Conservation (phyloP, 2,329 filamentous ascomycete species). For the Sclerotinia sclerotiorum region DNA sequence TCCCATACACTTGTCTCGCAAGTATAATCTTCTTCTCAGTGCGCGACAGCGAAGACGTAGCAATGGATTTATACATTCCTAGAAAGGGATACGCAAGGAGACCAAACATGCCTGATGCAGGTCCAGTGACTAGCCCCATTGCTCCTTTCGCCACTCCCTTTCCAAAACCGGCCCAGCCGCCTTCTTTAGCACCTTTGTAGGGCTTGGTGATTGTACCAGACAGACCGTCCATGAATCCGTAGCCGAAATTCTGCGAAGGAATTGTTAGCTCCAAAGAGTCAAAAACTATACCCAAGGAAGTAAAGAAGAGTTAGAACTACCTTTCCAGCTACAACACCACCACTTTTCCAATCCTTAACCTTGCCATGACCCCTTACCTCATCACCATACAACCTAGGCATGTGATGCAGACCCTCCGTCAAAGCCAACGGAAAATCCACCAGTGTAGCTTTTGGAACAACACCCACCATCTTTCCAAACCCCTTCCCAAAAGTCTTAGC, state of each 20-base stretch:
- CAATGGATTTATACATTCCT: constrained; percentile 25
- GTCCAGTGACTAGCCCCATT: constrained; percentile 19
- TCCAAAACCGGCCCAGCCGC: constrained; percentile 20
- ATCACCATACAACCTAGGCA: constrained; percentile 24
- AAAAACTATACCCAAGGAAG: not conserved
- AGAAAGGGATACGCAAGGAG: constrained; percentile 23
- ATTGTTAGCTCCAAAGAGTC: not conserved
- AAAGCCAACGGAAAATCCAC: constrained; percentile 23
- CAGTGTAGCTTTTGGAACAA: constrained; percentile 20
- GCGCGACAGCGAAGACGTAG: constrained; percentile 11
- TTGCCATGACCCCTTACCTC: constrained; percentile 21
- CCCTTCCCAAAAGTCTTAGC: constrained; percentile 21
- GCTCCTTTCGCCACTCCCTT: constrained; percentile 22
- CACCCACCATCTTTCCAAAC: constrained; percentile 14
- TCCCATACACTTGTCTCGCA: not conserved
- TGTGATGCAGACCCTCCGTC: constrained; percentile 23
- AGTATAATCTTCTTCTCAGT: constrained; percentile 1
- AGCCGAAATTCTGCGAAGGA: constrained; percentile 19
- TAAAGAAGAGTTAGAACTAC: not conserved
- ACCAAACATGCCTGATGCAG: constrained; percentile 23
- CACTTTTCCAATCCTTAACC: constrained; percentile 24
- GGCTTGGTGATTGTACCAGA: constrained; percentile 21
- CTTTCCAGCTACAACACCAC: constrained; percentile 23
- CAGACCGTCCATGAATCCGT: constrained; percentile 24
- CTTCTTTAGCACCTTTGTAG: constrained; percentile 24